Evolutionary conservation across 2,329 filamentous ascomycete genomes (phyloP).

Genomic region (Colletotrichum salicis): DNA sequence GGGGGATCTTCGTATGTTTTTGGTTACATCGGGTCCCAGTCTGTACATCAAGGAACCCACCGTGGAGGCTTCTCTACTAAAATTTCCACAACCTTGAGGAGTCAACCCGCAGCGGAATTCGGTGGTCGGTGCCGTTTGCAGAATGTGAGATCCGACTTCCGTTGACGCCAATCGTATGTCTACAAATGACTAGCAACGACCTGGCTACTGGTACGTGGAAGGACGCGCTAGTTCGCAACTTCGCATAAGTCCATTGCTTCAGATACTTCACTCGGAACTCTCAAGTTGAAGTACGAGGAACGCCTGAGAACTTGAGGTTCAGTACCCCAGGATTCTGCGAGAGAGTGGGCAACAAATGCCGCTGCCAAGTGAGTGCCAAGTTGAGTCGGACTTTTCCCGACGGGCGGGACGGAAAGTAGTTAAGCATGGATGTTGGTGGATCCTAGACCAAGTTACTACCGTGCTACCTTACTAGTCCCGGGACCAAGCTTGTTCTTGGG

Average conservation of each 20-base stretch:
- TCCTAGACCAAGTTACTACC: neutral
- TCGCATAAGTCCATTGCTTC: too few species aligned
- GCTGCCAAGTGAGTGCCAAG: neutral
- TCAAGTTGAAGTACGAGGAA: too few species aligned
- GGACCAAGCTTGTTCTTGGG: neutral
- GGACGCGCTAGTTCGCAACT: too few species aligned
- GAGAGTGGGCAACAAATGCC: neutral
- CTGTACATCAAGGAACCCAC: conserved; percentile 7
- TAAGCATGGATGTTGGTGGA: neutral
- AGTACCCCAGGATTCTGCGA: neutral
- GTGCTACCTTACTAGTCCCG: too few species aligned
- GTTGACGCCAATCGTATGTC: neutral
- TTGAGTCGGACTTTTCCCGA: neutral
- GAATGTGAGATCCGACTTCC: neutral
- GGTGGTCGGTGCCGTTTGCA: neutral
- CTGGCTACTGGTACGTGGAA: too few species aligned
- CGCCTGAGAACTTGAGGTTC: too few species aligned
- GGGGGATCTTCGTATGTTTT: neutral
- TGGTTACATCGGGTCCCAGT: conserved; percentile 12
- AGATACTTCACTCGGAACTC: too few species aligned
- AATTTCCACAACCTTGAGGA: neutral
- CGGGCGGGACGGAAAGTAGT: neutral
- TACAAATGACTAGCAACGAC: too few species aligned
- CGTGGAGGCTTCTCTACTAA: neutral
- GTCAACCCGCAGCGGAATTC: neutral